Conservation (phyloP, 352 stramenopile species). For the Phytopythium vexans region DNA sequence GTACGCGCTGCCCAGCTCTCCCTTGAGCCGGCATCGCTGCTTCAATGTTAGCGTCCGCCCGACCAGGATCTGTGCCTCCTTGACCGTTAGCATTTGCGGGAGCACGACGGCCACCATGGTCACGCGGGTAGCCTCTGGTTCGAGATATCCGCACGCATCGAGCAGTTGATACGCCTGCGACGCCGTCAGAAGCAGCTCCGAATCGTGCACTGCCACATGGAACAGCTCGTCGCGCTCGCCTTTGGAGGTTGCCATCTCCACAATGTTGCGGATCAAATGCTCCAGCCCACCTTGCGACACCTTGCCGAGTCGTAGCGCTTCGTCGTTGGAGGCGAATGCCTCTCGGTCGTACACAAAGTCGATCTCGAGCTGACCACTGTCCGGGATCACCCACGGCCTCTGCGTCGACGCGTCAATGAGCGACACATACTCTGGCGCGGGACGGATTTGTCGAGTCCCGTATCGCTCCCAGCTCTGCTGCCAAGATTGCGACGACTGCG, state of each 20-base stretch:
- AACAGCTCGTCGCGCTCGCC: conserved; percentile 78
- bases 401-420: conserved; percentile 56
- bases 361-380: conserved; percentile 59
- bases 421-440: conserved; percentile 6
- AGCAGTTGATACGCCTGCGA: conserved; percentile 79
- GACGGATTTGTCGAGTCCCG: no score
- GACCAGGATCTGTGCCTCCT: conserved; percentile 73
- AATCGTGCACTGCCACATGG: conserved; percentile 70
- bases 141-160: conserved; percentile 67
- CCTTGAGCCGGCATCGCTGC: conserved; percentile 75
- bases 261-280: conserved; percentile 74
- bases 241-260: conserved; percentile 39
- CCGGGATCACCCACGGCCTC: conserved; percentile 60
- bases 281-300: conserved; percentile 67
- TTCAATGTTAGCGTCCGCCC: conserved; percentile 59
- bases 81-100: conserved; percentile 80
- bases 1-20: conserved; percentile 79
- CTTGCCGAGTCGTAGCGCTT: conserved; percentile 48
- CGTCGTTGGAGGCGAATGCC: conserved; percentile 51
- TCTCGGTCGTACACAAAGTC: conserved; percentile 82
- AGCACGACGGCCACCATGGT: conserved; percentile 70
- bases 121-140: conserved; percentile 48
- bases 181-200: conserved; percentile 76
- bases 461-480: neutral
- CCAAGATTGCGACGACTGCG: neutral